Evolutionary conservation across 768 basidiomycete species (phyloP).

Genomic region (Asterophora lycoperdoides): DNA sequence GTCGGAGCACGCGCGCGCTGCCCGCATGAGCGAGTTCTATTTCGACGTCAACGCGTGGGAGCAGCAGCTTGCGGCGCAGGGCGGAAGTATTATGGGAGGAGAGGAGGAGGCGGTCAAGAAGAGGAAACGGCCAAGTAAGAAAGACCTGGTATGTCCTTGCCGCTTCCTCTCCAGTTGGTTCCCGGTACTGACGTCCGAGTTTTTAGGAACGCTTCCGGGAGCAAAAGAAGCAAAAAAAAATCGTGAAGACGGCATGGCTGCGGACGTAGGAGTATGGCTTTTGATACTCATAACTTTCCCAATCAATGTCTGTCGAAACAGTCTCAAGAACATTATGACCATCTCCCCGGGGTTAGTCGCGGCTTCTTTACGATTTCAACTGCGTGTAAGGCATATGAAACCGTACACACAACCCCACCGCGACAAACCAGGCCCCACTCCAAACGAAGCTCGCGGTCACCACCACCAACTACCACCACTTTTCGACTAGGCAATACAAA

Average conservation of each 20-base stretch:
- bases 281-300: neutral
- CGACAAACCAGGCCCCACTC: too few relatives aligned
- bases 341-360: too few relatives aligned
- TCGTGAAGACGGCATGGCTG: constrained; percentile 86
- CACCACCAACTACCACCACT: too few relatives aligned
- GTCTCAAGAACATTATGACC: too few relatives aligned
- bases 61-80: constrained; percentile 52
- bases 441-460: too few relatives aligned
- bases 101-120: constrained; percentile 59
- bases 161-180: neutral
- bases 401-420: too few relatives aligned
- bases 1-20: constrained; percentile 76
- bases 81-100: constrained; percentile 30
- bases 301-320: neutral
- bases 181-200: constrained; percentile 2
- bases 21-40: constrained; percentile 85
- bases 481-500: too few relatives aligned
- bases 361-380: too few relatives aligned
- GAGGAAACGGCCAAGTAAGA: constrained; percentile 75
- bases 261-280: constrained; percentile 43
- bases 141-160: constrained; percentile 63
- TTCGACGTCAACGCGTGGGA: constrained; percentile 85
- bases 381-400: too few relatives aligned
- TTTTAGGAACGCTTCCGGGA: constrained; percentile 78
- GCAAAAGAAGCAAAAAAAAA: constrained; percentile 77